Conservation (phyloP, 805 yeast species). For the Monosporozyma aerobia region DNA sequence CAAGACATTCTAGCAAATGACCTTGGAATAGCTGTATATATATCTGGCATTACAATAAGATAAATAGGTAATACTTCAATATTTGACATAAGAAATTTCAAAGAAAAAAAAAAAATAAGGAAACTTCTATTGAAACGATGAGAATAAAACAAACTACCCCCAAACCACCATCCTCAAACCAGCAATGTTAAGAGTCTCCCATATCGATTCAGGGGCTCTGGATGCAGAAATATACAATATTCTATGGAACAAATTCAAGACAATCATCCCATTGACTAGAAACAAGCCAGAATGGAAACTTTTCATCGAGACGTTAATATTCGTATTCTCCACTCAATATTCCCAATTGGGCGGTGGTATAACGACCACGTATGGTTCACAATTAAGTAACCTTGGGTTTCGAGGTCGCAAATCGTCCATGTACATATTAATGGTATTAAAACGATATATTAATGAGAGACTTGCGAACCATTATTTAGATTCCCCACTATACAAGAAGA, state of each 20-base stretch:
- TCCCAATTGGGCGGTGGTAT: background rate
- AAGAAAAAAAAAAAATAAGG: background rate
- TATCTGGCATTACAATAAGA: too few species aligned
- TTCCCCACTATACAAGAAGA: background rate
- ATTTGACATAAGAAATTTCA: too few species aligned
- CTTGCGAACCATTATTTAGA: conserved; percentile 8
- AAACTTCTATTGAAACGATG: background rate
- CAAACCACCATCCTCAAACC: background rate
- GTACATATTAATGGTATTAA: conserved; percentile 11
- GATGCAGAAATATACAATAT: conserved; percentile 13
- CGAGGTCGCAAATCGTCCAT: conserved; percentile 9
- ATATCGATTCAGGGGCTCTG: conserved; percentile 16
- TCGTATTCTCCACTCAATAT: conserved; percentile 11
- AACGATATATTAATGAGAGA: conserved; percentile 11
- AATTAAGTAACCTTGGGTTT: conserved; percentile 13
- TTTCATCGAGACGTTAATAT: conserved; percentile 14
- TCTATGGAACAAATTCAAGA: conserved; percentile 12
- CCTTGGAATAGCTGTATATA: too few species aligned
- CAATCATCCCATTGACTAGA: conserved; percentile 2
- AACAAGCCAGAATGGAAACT: conserved; percentile 15
- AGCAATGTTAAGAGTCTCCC: conserved; percentile 17
- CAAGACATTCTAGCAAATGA: too few species aligned
- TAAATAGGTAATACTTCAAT: too few species aligned
- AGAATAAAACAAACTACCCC: background rate
- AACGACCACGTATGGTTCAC: conserved; percentile 8